Conservation (phyloP, 106 monocot genomes). For the Platanthera zijinensis region DNA sequence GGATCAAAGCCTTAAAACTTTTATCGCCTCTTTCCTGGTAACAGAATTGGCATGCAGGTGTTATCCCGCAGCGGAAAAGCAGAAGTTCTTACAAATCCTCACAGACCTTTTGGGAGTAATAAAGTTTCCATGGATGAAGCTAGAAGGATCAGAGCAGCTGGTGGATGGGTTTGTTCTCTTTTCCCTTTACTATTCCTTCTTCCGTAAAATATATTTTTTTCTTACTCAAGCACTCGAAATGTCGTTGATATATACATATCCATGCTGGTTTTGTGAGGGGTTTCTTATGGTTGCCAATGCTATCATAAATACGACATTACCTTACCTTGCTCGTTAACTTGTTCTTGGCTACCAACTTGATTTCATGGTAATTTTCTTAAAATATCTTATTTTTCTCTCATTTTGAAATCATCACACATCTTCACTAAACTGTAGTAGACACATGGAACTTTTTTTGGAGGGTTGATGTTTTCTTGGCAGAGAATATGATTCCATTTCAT, state of each 20-base stretch:
- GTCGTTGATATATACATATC: not conserved
- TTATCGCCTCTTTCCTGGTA: not conserved
- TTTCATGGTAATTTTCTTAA: not conserved
- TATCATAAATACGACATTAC: not conserved
- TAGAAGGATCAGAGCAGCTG: constrained; percentile 85
- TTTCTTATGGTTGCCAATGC: not conserved
- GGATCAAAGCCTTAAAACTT: not conserved
- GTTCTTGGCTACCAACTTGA: not conserved
- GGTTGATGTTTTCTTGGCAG: not conserved
- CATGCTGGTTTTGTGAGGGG: not conserved
- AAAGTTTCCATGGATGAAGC: constrained; percentile 82
- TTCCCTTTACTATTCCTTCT: not conserved
- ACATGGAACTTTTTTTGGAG: not conserved
- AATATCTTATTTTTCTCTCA: not conserved
- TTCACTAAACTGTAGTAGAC: not conserved
- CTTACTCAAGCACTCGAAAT: not conserved
- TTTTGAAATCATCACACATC: not conserved
- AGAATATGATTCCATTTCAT: not conserved
- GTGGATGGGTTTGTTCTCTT: constrained; percentile 90
- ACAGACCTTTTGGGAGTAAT: constrained; percentile 93
- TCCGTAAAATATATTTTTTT: not conserved
- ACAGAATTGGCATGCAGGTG: constrained; percentile 36
- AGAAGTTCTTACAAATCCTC: constrained; percentile 68
- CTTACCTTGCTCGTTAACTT: no score
- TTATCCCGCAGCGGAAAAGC: constrained; percentile 74